Conservation (phyloP, 2,329 filamentous ascomycete genomes). For the Aspergillus sp. region DNA sequence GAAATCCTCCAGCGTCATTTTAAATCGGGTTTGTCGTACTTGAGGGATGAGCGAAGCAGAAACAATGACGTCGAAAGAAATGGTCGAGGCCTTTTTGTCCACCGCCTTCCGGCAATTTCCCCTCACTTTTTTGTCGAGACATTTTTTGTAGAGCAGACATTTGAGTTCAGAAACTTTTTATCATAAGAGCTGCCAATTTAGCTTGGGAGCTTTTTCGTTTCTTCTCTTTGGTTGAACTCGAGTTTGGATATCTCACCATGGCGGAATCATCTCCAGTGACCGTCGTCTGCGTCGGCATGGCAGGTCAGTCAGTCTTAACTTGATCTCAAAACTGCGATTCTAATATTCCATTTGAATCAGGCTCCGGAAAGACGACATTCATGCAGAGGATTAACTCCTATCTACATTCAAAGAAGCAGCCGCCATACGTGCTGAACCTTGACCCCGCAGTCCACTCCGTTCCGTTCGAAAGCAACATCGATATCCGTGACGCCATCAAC, state of each 20-base stretch:
- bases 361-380: conserved; percentile 98
- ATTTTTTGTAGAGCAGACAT: background rate
- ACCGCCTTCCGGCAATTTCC: conserved; percentile 13
- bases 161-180: too few relatives aligned
- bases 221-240: background rate
- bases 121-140: conserved; percentile 14
- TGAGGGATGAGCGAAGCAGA: conserved; percentile 10
- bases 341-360: conserved; percentile 40
- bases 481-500: conserved; percentile 98
- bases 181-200: background rate
- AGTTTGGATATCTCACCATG: conserved; percentile 34
- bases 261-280: conserved; percentile 61
- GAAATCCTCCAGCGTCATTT: conserved; percentile 69
- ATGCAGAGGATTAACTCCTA: conserved; percentile 98
- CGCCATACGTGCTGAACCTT: conserved; percentile 95
- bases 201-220: background rate
- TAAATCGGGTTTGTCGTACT: conserved; percentile 10
- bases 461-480: conserved; percentile 95
- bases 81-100: conserved; percentile 9
- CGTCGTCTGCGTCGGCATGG: conserved; percentile 96
- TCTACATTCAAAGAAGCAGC: conserved; percentile 74
- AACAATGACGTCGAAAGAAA: conserved; percentile 19
- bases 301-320: conserved; percentile 56
- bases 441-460: conserved; percentile 92
- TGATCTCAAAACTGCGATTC: background rate